Percentiles rank a stretch among this genome's conserved stretches.
Conservation (phyloP, 176 grass and related monocot species). For the Carex parvula region DNA sequence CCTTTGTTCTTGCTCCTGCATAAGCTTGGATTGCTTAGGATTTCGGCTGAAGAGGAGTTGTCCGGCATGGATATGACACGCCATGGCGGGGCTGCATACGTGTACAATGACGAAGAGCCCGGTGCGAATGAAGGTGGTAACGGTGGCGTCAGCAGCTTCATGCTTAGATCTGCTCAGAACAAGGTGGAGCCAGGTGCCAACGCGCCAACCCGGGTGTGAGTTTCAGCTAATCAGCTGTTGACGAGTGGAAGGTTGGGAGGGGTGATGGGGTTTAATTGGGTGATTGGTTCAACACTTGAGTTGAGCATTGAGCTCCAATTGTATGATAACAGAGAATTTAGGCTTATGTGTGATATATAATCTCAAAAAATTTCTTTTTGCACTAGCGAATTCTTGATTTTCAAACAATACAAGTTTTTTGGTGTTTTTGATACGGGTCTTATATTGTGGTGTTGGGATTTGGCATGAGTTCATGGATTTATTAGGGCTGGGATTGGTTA, state of each 20-base stretch:
- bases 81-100: conserved; percentile 72
- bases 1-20: conserved; percentile 60
- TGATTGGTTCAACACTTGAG: no score
- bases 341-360: neutral
- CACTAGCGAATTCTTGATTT: neutral
- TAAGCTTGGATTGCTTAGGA: conserved; percentile 61
- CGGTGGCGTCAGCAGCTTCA: neutral
- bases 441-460: neutral
- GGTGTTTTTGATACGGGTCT: neutral
- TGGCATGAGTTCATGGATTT: neutral
- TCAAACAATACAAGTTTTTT: neutral
- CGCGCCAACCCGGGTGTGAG: neutral
- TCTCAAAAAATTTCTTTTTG: neutral
- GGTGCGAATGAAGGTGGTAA: neutral
- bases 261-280: neutral
- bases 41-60: conserved; percentile 77
- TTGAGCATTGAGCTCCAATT: neutral
- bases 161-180: neutral
- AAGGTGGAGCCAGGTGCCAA: conserved; percentile 29
- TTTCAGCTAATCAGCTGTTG: neutral
- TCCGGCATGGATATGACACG: conserved; percentile 77
- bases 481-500: neutral
- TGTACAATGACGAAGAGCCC: conserved; percentile 69
- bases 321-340: conserved; percentile 5
- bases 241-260: neutral